A percentile compares a stretch with the other conserved stretches of the same genome.
These are phyloP conservation scores for Coccomyxa sp. DNA, from an alignment of 139 green algal genomes.

Conservation along the genomic window DNA sequence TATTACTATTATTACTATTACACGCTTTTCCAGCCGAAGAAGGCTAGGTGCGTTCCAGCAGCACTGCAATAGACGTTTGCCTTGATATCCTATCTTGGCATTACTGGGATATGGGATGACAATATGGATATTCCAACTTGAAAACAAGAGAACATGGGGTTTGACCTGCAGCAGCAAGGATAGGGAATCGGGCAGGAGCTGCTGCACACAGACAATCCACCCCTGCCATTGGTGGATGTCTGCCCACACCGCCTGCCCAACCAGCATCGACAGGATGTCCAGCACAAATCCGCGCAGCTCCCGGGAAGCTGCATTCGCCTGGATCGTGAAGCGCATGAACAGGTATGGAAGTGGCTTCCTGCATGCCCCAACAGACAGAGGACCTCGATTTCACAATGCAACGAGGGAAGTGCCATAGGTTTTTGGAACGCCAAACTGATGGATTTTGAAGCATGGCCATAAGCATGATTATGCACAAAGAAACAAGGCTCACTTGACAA, in stretches of 20 bases:
- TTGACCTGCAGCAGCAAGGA: slow-evolving; percentile 50
- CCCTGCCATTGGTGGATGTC: slow-evolving; percentile 70
- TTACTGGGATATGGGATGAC: no score
- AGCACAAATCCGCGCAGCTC: slow-evolving; percentile 47
- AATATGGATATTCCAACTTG: no score
- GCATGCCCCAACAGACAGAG: background rate
- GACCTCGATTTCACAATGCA: no score
- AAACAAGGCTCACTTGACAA: no score
- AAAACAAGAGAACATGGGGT: background rate
- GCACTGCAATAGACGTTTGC: background rate
- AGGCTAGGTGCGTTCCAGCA: no score
- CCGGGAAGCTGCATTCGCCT: slow-evolving; percentile 45
- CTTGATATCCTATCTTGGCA: background rate
- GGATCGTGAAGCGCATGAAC: slow-evolving; percentile 71
- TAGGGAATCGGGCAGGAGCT: slow-evolving; percentile 56
- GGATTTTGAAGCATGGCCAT: no score
- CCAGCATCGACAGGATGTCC: slow-evolving; percentile 58
- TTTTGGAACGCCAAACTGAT: no score
- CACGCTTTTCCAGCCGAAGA: no score
- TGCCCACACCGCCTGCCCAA: slow-evolving; percentile 61
- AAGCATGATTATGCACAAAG: no score
- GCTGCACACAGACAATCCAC: slow-evolving; percentile 64
- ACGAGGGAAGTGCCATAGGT: no score
- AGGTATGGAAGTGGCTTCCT: slow-evolving; percentile 48
- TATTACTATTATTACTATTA: no score